Base-by-base conservation (phyloP, 2,329 filamentous ascomycete species). In the Ophiostoma ulmi region DNA sequence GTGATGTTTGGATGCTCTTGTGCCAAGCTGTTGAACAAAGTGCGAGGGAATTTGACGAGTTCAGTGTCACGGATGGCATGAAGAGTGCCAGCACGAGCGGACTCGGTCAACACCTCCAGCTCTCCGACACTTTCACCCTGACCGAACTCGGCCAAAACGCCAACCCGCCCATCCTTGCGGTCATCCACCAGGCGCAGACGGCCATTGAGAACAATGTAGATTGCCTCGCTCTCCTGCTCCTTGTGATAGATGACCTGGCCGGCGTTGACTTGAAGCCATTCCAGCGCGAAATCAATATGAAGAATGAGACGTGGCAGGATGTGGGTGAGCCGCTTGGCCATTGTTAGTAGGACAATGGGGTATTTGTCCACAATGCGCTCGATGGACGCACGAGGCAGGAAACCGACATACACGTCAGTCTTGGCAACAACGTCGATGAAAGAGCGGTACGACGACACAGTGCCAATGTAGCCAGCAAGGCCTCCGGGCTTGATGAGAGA, bases 61-160 rank as follows among this genome's bases (percentile, higher is more conserved):
- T 99, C 95, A 0, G 95, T 98, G 74, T 98, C 95, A 71, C 95
- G 91, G 75, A 99, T 99, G 5, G 95, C 95, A 77, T 98, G 94
- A 17, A 99, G 81, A 1, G 94, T 97, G 1, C 92, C 94, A 14
- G 94, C 90, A n/a, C 96, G 89, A 5, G 87, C 88, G 1, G 93
- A 95, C 79, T 99, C 96, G 0, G 96, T 99, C 81, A 99, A 88
- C 41, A 99, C 95, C 78, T 99, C 96, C 1, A 99, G 86, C 78
- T 99, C 95, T 8, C 95, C 95, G 22, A 99, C 93, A 78, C 95
- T 99, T 78, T 99, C 96, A 10, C 96, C 96, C 80, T 99, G 95
- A 4, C 95, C 95, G 76, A 91, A 98, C 78, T 99, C 96, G 14
- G 93, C 94, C 68, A 93, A 87, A 14, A 97, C 93, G 65, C 90